phyloP scores from a whole-genome alignment of 345 rosid species.

The Ailanthus altissimus region DNA sequence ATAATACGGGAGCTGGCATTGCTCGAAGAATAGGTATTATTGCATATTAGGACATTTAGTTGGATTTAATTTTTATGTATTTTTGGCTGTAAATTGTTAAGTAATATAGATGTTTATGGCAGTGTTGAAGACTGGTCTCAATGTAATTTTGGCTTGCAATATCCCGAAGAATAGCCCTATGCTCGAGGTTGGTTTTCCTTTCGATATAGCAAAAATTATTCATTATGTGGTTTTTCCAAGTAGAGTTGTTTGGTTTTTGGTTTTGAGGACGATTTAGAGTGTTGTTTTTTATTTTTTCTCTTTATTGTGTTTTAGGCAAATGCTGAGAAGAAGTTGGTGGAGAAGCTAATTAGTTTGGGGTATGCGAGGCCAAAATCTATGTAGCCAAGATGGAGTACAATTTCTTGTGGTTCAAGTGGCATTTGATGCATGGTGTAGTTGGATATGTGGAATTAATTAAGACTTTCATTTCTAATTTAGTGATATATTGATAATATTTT shows the following conservation, averaged over 20 bases:
- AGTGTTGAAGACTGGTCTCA: conserved; percentile 88
- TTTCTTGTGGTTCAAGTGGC: conserved; percentile 3
- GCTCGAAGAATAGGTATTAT: conserved; percentile 81
- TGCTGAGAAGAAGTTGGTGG: conserved; percentile 72
- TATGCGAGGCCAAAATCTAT: conserved; percentile 48
- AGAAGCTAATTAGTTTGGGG: conserved; percentile 73
- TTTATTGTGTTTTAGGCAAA: conserved; percentile 52
- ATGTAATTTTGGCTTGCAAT: conserved; percentile 73
- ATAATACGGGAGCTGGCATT: conserved; percentile 84
- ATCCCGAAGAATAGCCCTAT: conserved; percentile 81
- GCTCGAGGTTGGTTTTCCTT: conserved; percentile 60
- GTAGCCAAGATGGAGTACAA: neutral
- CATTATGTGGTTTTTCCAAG: neutral
- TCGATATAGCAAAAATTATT: neutral
- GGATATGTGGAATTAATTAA: neutral
- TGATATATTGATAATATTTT: neutral
- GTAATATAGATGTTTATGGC: conserved; percentile 24
- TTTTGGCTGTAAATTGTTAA: neutral
- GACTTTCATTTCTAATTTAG: neutral
- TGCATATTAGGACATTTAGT: neutral
- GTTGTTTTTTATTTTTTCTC: neutral
- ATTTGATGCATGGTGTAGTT: neutral
- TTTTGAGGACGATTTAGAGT: neutral
- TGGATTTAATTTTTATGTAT: too few species aligned
- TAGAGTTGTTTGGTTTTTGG: neutral